Base-by-base conservation (phyloP, 805 yeast genomes). In the Kodamaea laetipori region DNA sequence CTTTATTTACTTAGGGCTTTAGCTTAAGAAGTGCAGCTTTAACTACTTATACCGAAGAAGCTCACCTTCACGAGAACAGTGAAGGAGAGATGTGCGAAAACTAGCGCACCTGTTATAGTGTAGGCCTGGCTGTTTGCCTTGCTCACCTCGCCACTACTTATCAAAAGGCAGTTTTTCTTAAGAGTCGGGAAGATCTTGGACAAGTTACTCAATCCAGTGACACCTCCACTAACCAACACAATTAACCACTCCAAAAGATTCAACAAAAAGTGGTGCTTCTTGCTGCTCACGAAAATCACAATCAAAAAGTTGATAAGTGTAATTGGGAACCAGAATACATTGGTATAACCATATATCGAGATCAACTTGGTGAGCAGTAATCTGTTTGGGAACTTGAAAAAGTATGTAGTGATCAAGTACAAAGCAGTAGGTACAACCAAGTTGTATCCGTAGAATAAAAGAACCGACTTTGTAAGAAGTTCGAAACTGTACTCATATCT, bases 271-370 rank as follows among this genome's bases (percentile, higher is more conserved):
- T 59, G 66, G 37, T 62, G 65, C 4, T 51, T 58, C 34, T 58
- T 53, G 37, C 46, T 45, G 46, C 74, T 67, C 5, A 75, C 66
- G 19, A 82, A 63, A 3, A 83, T 60, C 1, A 81, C 82, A 42
- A 86, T 75, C 25, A 82, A 60, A 10, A 85, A 71, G 45, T 80
- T 76, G 23, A 82, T 56, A 1, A 83, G 58, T 0, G 90, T 83
- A 16, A 88, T 82, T 1, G 96, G 95, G n/a, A 86, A 67, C 97
- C 97, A 90, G 45, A 82, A 76, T 4, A 84, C 66, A 55, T 85
- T 86, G 13, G 96, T 77, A 65, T 92, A 90, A 2, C 97, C 96
- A 64, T 86, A 90, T 25, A 89, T 74, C 4, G 92, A 80, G 2
- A 90, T 66, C 39, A 86, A 56, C 52, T 79, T 82, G 4, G 82